These are phyloP conservation scores for Paracoccidioides brasiliensis DNA, from an alignment of 2,329 filamentous ascomycete species.

Conservation along the genomic window DNA sequence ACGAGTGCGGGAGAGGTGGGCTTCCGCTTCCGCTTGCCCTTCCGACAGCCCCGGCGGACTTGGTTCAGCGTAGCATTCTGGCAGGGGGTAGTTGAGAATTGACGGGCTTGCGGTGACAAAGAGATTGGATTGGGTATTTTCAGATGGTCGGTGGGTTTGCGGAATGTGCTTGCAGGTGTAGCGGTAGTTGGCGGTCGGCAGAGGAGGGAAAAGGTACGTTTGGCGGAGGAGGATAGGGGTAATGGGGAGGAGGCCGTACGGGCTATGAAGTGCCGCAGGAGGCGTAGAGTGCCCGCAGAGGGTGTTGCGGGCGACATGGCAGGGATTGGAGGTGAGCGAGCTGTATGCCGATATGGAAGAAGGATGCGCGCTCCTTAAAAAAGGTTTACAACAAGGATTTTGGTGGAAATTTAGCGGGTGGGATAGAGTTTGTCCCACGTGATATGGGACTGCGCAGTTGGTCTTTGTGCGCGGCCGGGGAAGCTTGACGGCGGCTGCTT, in stretches of 20 bases:
- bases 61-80: slow-evolving; percentile 58
- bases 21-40: slow-evolving; percentile 67
- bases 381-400: no score
- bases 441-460: slow-evolving; percentile 16
- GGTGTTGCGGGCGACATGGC: slow-evolving; percentile 20
- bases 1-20: slow-evolving; percentile 74
- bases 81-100: slow-evolving; percentile 47
- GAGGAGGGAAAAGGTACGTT: slow-evolving; percentile 18
- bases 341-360: no score
- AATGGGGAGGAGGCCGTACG: slow-evolving; percentile 16
- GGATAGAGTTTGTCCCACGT: slow-evolving; percentile 14
- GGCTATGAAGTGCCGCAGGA: slow-evolving; percentile 20
- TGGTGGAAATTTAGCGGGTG: slow-evolving; percentile 6
- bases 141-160: not conserved
- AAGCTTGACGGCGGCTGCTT: slow-evolving; percentile 27
- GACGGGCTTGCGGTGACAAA: slow-evolving; percentile 16
- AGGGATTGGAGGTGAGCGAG: no score
- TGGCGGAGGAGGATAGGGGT: slow-evolving; percentile 12
- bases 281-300: slow-evolving; percentile 22
- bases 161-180: not conserved
- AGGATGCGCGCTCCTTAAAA: no score
- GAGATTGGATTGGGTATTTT: slow-evolving; percentile 2
- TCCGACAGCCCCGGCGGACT: slow-evolving; percentile 63
- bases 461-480: slow-evolving; percentile 16
- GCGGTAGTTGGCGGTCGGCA: slow-evolving; percentile 12